Conservation (phyloP, 1,284 basidiomycete species). For the Singerocomus inundabilis region DNA sequence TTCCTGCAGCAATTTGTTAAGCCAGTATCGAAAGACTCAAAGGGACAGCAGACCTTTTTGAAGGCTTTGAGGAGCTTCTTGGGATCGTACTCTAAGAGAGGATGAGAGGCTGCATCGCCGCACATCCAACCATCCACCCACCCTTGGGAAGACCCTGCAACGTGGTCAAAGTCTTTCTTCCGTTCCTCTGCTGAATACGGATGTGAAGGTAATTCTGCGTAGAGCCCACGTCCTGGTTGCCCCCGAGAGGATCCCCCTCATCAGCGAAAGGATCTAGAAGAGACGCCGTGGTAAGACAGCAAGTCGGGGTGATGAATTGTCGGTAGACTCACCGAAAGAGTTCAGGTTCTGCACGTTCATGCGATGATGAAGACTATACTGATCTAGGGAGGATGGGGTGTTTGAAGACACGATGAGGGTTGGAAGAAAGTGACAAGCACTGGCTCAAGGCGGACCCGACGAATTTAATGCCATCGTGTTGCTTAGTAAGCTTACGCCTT, state of each 20-base stretch:
- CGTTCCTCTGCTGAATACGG: conserved; percentile 99
- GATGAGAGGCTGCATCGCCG: conserved; percentile 16
- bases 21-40: conserved; percentile 5
- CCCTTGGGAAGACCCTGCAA: conserved; percentile 95
- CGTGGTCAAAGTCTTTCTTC: conserved; percentile 98
- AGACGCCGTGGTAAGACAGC: conserved; percentile 11
- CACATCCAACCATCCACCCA: conserved; percentile 37
- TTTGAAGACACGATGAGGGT: conserved; percentile 34
- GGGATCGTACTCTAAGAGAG: conserved; percentile 83
- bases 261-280: conserved; percentile 89
- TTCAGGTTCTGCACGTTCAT: conserved; percentile 91
- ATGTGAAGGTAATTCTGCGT: conserved; percentile 91
- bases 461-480: conserved; percentile 27
- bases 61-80: conserved; percentile 99
- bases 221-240: conserved; percentile 76
- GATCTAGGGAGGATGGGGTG: conserved; percentile 48
- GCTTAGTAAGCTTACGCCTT: conserved; percentile 29
- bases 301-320: conserved; percentile 29
- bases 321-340: conserved; percentile 60
- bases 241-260: conserved; percentile 78
- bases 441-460: conserved; percentile 8
- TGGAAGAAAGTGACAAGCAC: conserved; percentile 19
- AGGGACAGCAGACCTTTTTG: conserved; percentile 75
- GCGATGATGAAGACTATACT: conserved; percentile 55
- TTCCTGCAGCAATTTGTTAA: conserved; percentile 55